Evolutionary conservation across 148 eudicot genomes (phyloP).

Genomic region (Vaccinium myrtillus): DNA sequence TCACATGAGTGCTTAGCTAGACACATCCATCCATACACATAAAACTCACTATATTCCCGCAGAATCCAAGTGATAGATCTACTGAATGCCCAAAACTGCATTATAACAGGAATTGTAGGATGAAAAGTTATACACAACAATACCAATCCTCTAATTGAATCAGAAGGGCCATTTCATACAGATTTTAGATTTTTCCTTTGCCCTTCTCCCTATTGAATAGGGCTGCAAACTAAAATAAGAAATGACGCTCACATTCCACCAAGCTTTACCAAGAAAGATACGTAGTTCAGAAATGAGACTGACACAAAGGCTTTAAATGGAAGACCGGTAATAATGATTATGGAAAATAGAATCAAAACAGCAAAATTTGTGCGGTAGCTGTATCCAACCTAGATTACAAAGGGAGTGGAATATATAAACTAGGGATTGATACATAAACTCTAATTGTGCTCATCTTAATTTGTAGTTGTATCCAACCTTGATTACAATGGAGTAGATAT

Average conservation of each 20-base stretch:
- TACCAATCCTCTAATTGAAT: neutral
- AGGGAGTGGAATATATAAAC: neutral
- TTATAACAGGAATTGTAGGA: neutral
- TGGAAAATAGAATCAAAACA: neutral
- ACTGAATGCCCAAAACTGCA: neutral
- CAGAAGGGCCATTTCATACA: neutral
- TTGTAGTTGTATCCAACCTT: neutral
- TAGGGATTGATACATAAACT: neutral
- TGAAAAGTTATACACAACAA: neutral
- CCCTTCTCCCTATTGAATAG: neutral
- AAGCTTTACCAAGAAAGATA: neutral
- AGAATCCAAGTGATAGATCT: neutral
- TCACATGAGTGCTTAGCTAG: neutral
- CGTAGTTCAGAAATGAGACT: neutral
- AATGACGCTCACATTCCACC: neutral
- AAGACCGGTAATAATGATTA: neutral
- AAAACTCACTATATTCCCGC: neutral
- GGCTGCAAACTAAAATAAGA: neutral
- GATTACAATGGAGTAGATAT: neutral
- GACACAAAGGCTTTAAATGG: too few species aligned
- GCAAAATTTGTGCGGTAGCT: too few species aligned
- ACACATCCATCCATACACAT: neutral
- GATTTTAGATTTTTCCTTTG: neutral
- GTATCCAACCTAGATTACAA: too few species aligned
- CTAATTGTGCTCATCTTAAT: neutral